A percentile compares a stretch with the other conserved stretches of the same genome.
Evolutionary conservation across 768 basidiomycete genomes (phyloP).

Genomic region (Leccinum longicurvipes): DNA sequence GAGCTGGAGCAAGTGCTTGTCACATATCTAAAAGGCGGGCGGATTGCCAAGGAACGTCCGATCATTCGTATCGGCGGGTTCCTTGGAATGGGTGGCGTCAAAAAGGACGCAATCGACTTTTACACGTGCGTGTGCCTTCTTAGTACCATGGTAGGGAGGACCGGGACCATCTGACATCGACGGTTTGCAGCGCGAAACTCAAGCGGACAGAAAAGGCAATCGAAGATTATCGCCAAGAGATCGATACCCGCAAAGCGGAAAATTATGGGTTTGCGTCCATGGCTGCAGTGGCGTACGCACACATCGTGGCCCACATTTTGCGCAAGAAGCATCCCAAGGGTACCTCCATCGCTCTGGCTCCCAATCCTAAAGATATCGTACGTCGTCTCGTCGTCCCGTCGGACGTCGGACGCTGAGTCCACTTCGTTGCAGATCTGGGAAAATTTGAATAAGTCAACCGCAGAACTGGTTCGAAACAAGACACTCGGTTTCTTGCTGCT

Average conservation of each 20-base stretch:
- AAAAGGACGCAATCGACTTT: conserved; percentile 90
- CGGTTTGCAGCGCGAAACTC: conserved; percentile 37
- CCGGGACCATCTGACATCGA: conserved; percentile 2
- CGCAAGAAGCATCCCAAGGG: conserved; percentile 69
- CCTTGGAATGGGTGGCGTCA: conserved; percentile 79
- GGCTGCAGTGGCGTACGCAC: conserved; percentile 85
- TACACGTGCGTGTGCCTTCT: conserved; percentile 63
- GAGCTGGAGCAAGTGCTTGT: conserved; percentile 89
- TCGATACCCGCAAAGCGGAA: conserved; percentile 74
- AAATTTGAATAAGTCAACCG: conserved; percentile 76
- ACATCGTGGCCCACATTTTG: conserved; percentile 75
- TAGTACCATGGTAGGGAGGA: not conserved
- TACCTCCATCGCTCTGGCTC: conserved; percentile 68
- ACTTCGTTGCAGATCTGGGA: conserved; percentile 71
- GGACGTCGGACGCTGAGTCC: not conserved
- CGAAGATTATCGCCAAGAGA: conserved; percentile 68
- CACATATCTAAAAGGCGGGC: conserved; percentile 82
- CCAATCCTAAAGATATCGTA: conserved; percentile 88
- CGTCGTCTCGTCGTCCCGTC: not conserved
- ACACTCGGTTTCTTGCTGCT: conserved; percentile 78
- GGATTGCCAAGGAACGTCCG: conserved; percentile 77
- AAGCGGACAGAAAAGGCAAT: conserved; percentile 69
- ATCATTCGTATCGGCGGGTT: conserved; percentile 75
- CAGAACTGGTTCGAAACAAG: conserved; percentile 62
- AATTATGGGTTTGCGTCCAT: conserved; percentile 91